Percentiles rank a stretch among this genome's conserved stretches.
These are phyloP conservation scores for Trametopsis cervina DNA, from an alignment of 768 basidiomycete genomes.

Conservation along the genomic window DNA sequence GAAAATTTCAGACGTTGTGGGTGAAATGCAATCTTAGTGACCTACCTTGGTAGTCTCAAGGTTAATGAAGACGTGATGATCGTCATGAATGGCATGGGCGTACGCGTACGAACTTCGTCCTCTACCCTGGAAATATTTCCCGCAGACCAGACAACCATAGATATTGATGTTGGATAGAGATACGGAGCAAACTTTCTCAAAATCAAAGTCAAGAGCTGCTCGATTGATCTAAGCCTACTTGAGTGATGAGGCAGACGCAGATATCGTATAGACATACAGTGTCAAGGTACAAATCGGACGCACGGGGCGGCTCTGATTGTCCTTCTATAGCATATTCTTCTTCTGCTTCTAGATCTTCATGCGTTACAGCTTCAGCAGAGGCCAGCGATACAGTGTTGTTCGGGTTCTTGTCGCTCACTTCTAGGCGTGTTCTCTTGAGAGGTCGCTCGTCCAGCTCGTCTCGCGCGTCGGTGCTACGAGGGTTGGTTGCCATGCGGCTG, in stretches of 20 bases:
- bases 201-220: conserved; percentile 91
- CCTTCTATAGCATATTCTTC: conserved; percentile 17
- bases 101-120: conserved; percentile 93
- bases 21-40: conserved; percentile 4
- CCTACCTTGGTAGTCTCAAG: conserved; percentile 85
- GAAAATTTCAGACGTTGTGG: background rate
- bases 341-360: conserved; percentile 21
- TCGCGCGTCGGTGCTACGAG: background rate
- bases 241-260: too few species aligned
- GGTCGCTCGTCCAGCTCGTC: conserved; percentile 12
- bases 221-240: conserved; percentile 71
- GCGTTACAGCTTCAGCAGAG: background rate
- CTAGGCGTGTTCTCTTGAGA: conserved; percentile 15
- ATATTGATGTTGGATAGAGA: conserved; percentile 95
- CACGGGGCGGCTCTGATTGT: conserved; percentile 26
- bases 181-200: conserved; percentile 97
- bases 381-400: background rate
- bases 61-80: conserved; percentile 98
- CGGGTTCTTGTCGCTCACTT: conserved; percentile 15
- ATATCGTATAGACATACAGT: conserved; percentile 68
- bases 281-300: conserved; percentile 91
- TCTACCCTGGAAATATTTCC: conserved; percentile 97
- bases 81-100: conserved; percentile 94
- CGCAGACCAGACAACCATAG: conserved; percentile 95
- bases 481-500: background rate